Base-by-base conservation (phyloP, 108 stramenopile genomes). In the Ochromonas danica region DNA sequence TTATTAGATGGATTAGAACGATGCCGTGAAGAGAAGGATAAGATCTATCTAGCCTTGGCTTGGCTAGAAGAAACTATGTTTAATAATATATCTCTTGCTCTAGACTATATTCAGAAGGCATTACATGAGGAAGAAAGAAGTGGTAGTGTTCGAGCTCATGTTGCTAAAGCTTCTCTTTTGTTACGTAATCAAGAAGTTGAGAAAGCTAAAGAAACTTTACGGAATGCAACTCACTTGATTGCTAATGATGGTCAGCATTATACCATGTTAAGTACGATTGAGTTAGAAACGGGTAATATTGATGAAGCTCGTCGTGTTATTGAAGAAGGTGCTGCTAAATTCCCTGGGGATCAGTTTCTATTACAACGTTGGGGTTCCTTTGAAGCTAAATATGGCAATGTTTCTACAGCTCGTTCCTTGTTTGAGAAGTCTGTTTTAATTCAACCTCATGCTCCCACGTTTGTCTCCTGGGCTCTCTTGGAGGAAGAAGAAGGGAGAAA, bases 191-290 rank as follows among this genome's bases (percentile, higher is more conserved):
- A 51, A 51, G 14, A 22, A 51, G 22, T 51, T 51, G 45, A 51
- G 22, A 22, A 51, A 51, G 45, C 45, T 22, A 51, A 51, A 51
- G 45, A 51, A 51, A 51, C 45, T 14, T 22, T 51, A 14, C 22
- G 14, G 45, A 51, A 51, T 51, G 45, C 45, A 51, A 22, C 45
- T 14, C 22, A 14, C 6, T 22, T 51, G 6, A 22, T 14, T 6
- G 45, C 45, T 14, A 22, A 51, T 14, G 45, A 51, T 51, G 45
- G 45, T 14, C 6, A 6, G 22, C 14, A 14, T 51, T 51, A 51
- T 51, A 51, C 45, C 45, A 51, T 51, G 45, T 51, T 51, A 51
- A 51, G 45, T 51, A 51, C 45, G 22, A 51, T 51, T 51, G 45
- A 51, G 22, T 51, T 51, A 14, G 45, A 51, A 51, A 51, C 6